Base-by-base conservation (phyloP, 164 flowering plant genomes). In the Stephania japonica region DNA sequence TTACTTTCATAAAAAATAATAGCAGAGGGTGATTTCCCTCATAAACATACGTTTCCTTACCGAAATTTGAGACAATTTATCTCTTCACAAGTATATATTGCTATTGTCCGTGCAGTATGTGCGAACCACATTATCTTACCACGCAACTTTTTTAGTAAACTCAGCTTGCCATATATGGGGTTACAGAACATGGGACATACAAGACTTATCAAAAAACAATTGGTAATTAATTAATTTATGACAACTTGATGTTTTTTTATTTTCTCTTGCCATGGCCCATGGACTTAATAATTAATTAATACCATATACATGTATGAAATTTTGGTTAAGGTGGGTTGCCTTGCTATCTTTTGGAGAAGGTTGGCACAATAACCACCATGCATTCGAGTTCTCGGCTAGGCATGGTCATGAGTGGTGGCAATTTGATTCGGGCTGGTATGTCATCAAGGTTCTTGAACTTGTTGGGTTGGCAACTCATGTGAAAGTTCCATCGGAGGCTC, bases 341-440 rank as follows among this genome's bases (percentile, higher is more conserved):
- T 14, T 89, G 80, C 78, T 89, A 24, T 86, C 90, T 70, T 93
- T 89, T 76, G 94, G 98, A 69, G 98, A 90, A 77, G 96, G 98
- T 11, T 93, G 98, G 96, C 96, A 93, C 70, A 93, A 93, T 78
- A 91, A 93, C 56, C 94, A 93, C 83, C 98, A 93, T 72, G 94
- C 97, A 0, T 91, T 91, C 49, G 90, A 88, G 73, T 88, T 67
- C 80, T 90, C 96, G 0, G 96, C 96, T 27, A 76, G 94, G 32
- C 90, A 88, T 67, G 96, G 96, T 42, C 85, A 89, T 0, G 90
- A 91, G 70, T 90, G 92, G 93, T 93, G 97, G 98, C 89, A 93
- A 68, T 26, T 93, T 12, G 98, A 93, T 78, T 67, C 85, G 83
- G 88, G 94, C 50, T 91, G 98, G 97, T 87, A 84, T 71, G 79